Evolutionary conservation across 164 flowering plant genomes (phyloP).

Genomic region (Platanus orientalis): DNA sequence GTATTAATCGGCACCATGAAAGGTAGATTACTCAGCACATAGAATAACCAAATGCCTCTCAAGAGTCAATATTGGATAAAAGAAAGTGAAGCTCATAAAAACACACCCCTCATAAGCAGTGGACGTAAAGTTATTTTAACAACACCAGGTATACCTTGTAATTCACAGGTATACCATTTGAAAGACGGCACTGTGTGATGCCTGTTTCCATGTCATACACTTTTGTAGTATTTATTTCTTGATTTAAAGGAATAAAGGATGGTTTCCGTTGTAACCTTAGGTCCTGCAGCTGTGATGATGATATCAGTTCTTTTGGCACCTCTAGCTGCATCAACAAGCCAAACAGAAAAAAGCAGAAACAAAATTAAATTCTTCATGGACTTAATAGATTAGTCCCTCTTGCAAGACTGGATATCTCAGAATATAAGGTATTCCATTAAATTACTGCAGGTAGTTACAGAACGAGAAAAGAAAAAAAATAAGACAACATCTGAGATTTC

Average conservation of each 20-base stretch:
- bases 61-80: no score
- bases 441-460: no score
- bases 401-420: no score
- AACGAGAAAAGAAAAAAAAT: no score
- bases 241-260: conserved; percentile 52
- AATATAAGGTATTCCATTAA: no score
- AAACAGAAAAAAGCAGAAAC: neutral
- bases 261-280: conserved; percentile 52
- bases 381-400: no score
- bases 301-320: conserved; percentile 86
- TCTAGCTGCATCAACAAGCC: conserved; percentile 61
- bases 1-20: no score
- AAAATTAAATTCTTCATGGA: neutral
- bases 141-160: conserved; percentile 61
- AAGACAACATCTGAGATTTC: neutral
- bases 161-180: conserved; percentile 93
- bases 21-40: no score
- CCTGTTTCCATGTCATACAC: conserved; percentile 83
- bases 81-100: no score
- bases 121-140: neutral
- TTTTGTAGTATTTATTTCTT: conserved; percentile 39
- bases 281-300: conserved; percentile 58
- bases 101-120: no score
- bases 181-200: conserved; percentile 74
- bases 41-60: no score